phyloP scores from a whole-genome alignment of 345 rosid genomes.

The Capsella bursapastoris region DNA sequence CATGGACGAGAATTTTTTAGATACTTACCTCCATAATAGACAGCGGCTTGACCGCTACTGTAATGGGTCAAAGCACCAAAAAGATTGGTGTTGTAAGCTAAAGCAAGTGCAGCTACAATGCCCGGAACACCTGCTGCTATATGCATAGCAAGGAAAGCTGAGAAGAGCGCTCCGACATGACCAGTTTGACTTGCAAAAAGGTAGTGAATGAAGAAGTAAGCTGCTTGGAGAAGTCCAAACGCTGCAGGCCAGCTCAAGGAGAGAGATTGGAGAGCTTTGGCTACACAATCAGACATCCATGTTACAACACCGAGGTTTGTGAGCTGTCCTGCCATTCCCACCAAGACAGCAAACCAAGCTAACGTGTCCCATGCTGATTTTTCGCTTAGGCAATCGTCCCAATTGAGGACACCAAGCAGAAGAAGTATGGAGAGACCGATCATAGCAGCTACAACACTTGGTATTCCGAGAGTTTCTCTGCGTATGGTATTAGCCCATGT shows the following conservation, averaged over 20 bases:
- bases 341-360: slow-evolving; percentile 93
- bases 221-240: slow-evolving; percentile 84
- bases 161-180: slow-evolving; percentile 90
- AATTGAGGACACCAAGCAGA: slow-evolving; percentile 84
- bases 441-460: slow-evolving; percentile 98
- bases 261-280: slow-evolving; percentile 63
- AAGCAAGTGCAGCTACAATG: slow-evolving; percentile 74
- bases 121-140: slow-evolving; percentile 91
- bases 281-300: slow-evolving; percentile 90
- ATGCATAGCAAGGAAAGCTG: slow-evolving; percentile 99
- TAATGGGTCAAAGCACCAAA: slow-evolving; percentile 97
- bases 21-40: slow-evolving; percentile 92
- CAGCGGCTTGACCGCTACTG: slow-evolving; percentile 99
- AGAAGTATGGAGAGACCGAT: slow-evolving; percentile 88
- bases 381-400: slow-evolving; percentile 96
- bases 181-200: slow-evolving; percentile 98
- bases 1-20: neutral
- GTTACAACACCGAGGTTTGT: slow-evolving; percentile 83
- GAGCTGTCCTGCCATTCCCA: slow-evolving; percentile 95
- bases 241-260: slow-evolving; percentile 95
- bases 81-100: slow-evolving; percentile 91
- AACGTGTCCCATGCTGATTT: slow-evolving; percentile 98
- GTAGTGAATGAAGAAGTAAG: slow-evolving; percentile 92
- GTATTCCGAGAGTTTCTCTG: slow-evolving; percentile 83
- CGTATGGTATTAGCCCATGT: slow-evolving; percentile 15